Conservation (phyloP, 2,329 filamentous ascomycete genomes). For the Periconia digitata region DNA sequence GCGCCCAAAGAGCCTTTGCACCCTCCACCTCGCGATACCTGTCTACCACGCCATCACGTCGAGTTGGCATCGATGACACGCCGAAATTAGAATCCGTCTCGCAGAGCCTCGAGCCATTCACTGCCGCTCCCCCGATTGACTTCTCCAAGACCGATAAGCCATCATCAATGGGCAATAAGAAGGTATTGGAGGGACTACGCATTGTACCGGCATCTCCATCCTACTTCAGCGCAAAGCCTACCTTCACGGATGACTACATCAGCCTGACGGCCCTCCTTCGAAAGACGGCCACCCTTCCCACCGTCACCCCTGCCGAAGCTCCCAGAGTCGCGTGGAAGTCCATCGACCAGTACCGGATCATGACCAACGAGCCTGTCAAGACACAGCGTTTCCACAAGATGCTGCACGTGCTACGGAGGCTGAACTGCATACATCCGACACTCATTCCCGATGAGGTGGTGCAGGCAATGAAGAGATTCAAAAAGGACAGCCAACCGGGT, state of each 20-base stretch:
- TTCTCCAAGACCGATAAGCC: constrained; percentile 30
- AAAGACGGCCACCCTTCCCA: constrained; percentile 73
- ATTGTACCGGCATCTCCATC: constrained; percentile 82
- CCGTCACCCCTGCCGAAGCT: constrained; percentile 64
- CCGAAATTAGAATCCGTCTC: not conserved
- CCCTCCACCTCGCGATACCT: constrained; percentile 31
- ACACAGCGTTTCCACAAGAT: constrained; percentile 76
- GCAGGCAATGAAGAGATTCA: constrained; percentile 67
- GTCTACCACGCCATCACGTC: constrained; percentile 31
- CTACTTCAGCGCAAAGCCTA: constrained; percentile 88
- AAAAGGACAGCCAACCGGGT: constrained; percentile 72
- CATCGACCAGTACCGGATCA: constrained; percentile 69
- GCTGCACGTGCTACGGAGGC: constrained; percentile 71
- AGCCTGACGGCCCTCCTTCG: constrained; percentile 70
- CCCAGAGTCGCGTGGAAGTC: constrained; percentile 80
- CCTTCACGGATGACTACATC: constrained; percentile 84
- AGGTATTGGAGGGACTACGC: constrained; percentile 54
- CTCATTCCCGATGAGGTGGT: constrained; percentile 72
- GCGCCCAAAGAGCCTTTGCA: constrained; percentile 19
- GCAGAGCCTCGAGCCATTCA: constrained; percentile 30
- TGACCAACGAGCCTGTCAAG: constrained; percentile 51
- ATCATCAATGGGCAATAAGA: not conserved
- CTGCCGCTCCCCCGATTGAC: constrained; percentile 49
- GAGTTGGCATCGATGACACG: constrained; percentile 25
- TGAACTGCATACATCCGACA: constrained; percentile 83